Percentiles rank a stretch among this genome's conserved stretches.
Evolutionary conservation across 2,329 filamentous ascomycete species (phyloP).

Genomic region (Paecilomyces dactylethromorphus): DNA sequence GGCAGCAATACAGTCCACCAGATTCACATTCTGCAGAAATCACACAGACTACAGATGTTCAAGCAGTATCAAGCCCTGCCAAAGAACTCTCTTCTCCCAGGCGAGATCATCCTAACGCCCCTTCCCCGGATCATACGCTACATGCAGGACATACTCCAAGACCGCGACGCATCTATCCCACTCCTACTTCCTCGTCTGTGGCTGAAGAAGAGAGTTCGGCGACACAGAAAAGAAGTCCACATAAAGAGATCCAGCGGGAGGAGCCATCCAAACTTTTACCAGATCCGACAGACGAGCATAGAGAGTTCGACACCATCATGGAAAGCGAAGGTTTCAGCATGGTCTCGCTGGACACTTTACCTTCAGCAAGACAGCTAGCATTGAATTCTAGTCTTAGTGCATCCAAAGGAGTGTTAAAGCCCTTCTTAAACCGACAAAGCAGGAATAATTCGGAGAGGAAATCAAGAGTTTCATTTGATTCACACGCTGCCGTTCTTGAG

Average conservation of each 20-base stretch:
- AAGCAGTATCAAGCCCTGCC: slow-evolving; percentile 17
- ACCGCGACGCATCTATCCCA: slow-evolving; percentile 31
- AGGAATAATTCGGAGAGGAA: slow-evolving; percentile 13
- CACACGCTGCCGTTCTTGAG: background rate
- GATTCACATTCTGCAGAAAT: background rate
- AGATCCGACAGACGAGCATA: slow-evolving; percentile 36
- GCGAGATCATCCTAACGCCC: slow-evolving; percentile 10
- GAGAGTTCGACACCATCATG: slow-evolving; percentile 49
- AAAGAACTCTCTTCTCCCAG: slow-evolving; percentile 27
- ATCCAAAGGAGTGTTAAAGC: slow-evolving; percentile 18
- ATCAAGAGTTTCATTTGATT: background rate
- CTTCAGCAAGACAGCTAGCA: slow-evolving; percentile 40
- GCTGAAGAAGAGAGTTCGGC: slow-evolving; percentile 25
- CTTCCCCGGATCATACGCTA: slow-evolving; percentile 27
- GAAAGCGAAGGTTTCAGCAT: slow-evolving; percentile 54
- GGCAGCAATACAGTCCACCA: background rate
- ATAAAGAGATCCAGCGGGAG: background rate
- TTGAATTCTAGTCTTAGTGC: slow-evolving; percentile 25
- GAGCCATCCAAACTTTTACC: slow-evolving; percentile 3
- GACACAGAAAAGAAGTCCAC: background rate
- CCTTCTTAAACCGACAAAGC: slow-evolving; percentile 21
- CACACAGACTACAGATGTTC: background rate
- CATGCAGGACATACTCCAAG: slow-evolving; percentile 26
- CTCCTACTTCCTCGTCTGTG: slow-evolving; percentile 34
- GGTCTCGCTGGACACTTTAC: slow-evolving; percentile 49